Percentiles rank a stretch among this genome's conserved stretches.
Conservation (phyloP, 2,329 filamentous ascomycete species). For the Botrytis aclada region DNA sequence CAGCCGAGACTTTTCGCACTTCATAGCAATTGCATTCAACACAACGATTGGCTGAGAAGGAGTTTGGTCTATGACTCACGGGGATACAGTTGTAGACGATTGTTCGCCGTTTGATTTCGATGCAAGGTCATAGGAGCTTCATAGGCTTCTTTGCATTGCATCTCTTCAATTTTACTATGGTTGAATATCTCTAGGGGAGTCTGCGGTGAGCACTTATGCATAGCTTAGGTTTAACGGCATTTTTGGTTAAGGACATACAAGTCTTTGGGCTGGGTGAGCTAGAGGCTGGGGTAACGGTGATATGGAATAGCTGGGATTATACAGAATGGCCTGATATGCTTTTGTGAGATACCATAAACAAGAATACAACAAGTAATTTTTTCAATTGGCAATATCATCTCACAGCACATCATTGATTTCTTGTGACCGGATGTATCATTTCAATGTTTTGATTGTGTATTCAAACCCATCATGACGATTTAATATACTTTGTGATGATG, state of each 20-base stretch:
- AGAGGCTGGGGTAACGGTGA: background rate
- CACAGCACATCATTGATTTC: background rate
- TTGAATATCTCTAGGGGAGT: background rate
- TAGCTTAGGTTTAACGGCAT: conserved; percentile 11
- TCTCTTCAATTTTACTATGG: background rate
- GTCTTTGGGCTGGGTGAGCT: background rate
- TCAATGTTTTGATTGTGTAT: background rate
- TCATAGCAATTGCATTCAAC: background rate
- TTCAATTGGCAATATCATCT: background rate
- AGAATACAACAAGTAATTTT: conserved; percentile 5
- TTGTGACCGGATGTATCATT: background rate
- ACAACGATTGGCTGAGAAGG: background rate
- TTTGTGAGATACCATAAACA: conserved; percentile 15
- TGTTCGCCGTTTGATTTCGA: background rate
- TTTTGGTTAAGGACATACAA: conserved; percentile 5
- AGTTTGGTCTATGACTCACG: background rate
- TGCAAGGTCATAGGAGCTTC: background rate
- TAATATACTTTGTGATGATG: background rate
- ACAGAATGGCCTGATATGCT: conserved; percentile 12
- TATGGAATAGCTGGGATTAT: conserved; percentile 5
- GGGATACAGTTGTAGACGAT: background rate
- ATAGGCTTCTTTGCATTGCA: background rate
- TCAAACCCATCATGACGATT: background rate
- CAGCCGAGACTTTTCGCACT: background rate
- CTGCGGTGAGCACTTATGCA: conserved; percentile 1